Evolutionary conservation across 352 stramenopile species (phyloP).

Genomic region (Phytophthora citricola): DNA sequence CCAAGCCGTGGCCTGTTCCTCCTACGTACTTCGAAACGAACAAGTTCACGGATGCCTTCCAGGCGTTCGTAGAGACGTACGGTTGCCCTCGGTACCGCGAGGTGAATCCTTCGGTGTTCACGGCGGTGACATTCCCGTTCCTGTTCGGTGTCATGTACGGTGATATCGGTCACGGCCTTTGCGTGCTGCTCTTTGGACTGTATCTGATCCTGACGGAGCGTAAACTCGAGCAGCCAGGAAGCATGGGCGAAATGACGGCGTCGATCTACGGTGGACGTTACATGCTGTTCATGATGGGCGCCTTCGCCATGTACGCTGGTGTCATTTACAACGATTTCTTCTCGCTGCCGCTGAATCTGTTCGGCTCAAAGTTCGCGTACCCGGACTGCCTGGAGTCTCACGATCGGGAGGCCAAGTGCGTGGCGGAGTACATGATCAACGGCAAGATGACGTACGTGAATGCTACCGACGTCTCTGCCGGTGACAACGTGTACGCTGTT

Average conservation of each 20-base stretch:
- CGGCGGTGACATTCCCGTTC: constrained; percentile 99
- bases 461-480: constrained; percentile 75
- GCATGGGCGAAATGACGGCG: constrained; percentile 92
- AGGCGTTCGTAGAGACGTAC: constrained; percentile 99
- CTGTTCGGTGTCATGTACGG: constrained; percentile 99
- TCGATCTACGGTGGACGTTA: constrained; percentile 95
- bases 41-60: constrained; percentile 99
- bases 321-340: constrained; percentile 99
- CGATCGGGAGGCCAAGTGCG: constrained; percentile 61
- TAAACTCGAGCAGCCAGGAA: constrained; percentile 66
- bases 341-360: constrained; percentile 97
- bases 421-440: constrained; percentile 80
- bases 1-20: constrained; percentile 95
- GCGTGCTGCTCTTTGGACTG: constrained; percentile 94
- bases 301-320: constrained; percentile 98
- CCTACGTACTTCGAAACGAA: constrained; percentile 99
- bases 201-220: constrained; percentile 97
- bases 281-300: constrained; percentile 99
- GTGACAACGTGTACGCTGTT: constrained; percentile 96
- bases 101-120: constrained; percentile 99
- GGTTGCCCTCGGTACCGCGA: constrained; percentile 98
- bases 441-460: constrained; percentile 78
- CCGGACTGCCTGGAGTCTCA: constrained; percentile 75
- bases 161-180: constrained; percentile 98
- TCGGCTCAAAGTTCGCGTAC: constrained; percentile 95